These are phyloP conservation scores for Trichosanthes truncata DNA, from an alignment of 306 rosid species.

Conservation along the genomic window DNA sequence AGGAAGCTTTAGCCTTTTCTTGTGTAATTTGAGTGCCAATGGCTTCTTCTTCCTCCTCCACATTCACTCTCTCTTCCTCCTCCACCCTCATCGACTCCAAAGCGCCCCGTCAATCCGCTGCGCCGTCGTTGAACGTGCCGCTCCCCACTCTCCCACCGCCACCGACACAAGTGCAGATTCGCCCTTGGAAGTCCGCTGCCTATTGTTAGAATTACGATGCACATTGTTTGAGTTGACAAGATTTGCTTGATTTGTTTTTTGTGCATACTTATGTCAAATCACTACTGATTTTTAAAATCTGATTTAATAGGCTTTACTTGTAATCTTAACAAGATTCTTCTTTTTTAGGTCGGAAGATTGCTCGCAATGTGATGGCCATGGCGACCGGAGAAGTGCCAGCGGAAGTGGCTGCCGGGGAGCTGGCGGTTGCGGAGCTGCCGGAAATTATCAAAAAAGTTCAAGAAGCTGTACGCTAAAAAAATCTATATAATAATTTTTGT, in stretches of 20 bases:
- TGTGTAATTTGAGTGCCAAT: background rate
- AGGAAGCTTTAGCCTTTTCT: background rate
- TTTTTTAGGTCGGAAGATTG: conserved; percentile 51
- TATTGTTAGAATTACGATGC: conserved; percentile 38
- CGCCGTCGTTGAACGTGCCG: background rate
- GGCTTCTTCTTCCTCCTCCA: conserved; percentile 14
- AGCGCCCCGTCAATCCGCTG: conserved; percentile 3
- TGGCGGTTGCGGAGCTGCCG: conserved; percentile 46
- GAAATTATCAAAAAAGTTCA: conserved; percentile 58
- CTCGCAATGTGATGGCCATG: conserved; percentile 76
- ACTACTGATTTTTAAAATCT: background rate
- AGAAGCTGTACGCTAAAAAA: conserved; percentile 38
- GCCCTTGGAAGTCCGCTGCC: conserved; percentile 48
- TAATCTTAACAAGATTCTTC: background rate
- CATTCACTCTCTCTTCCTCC: conserved; percentile 12
- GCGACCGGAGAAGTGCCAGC: conserved; percentile 88
- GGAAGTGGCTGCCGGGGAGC: conserved; percentile 51
- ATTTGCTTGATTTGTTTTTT: background rate
- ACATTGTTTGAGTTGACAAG: background rate
- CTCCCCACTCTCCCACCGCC: conserved; percentile 55
- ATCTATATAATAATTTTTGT: background rate
- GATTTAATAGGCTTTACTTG: background rate
- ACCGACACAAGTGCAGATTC: conserved; percentile 37
- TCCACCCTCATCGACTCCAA: conserved; percentile 8
- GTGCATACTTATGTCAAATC: too few relatives aligned